Base-by-base conservation (phyloP, 345 rosid genomes). In the Gossypium anomalum region DNA sequence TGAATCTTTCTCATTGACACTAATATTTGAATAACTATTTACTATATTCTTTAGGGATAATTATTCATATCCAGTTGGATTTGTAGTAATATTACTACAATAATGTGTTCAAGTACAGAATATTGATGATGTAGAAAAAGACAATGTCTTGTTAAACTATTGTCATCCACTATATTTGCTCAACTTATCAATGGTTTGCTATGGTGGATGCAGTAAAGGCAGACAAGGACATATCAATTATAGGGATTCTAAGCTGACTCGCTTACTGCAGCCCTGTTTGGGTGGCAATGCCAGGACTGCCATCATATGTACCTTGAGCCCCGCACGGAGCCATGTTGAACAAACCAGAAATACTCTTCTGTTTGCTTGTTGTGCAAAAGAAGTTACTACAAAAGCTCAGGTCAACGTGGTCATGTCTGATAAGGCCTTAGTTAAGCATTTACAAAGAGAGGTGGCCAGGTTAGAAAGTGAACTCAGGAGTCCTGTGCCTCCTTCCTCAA, bases 271-370 rank as follows among this genome's bases (percentile, higher is more conserved):
- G 85, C 97, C 98, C 45, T 93, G 97, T 75, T 83, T 94, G 80
- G 97, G 98, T 55, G 98, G 98, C 58, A 94, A 94, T 87, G 97
- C 98, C 61, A 89, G 97, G 85, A 94, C 97, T 55, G 98, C 97
- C 78, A 89, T 94, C 70, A 86, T 94, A 38, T 94, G 98, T 86
- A 94, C 98, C 70, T 81, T 94, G 83, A 94, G 98, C 82, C 98
- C 98, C 74, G 98, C 98, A 9, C 87, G 97, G 41, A 86, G 96
- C 82, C 98, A 94, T 80, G 98, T 93, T 66, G 98, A 94, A 86
- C 98, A 94, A 86, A 90, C 99, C 27, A 87, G 99, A 86, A 95
- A 93, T 81, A 95, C 99, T 10, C 94, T 95, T 70, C 74, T 95
- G 83, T 95, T 95, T 85, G 99, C 99, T 68, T 90, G 98, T 70